phyloP scores from a whole-genome alignment of 2,329 filamentous ascomycete species.

The Fusarium anguioides region DNA sequence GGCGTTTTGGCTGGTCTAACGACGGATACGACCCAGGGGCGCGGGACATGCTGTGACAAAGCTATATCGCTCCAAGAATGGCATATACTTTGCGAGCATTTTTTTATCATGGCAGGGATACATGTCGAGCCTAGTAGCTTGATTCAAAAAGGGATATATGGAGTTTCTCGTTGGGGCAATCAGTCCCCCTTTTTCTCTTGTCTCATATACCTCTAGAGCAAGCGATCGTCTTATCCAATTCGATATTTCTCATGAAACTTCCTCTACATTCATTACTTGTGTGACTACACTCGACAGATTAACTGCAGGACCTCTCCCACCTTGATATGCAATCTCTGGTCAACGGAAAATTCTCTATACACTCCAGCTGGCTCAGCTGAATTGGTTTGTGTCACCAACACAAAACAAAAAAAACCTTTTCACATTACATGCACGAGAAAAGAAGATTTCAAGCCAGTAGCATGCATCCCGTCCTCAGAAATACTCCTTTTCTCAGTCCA shows the following conservation, averaged over 20 bases:
- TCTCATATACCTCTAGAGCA: slow-evolving; percentile 45
- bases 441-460: slow-evolving; percentile 39
- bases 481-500: slow-evolving; percentile 20
- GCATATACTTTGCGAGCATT: slow-evolving; percentile 2
- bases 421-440: slow-evolving; percentile 33
- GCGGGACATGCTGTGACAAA: slow-evolving; percentile 36
- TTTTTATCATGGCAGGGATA: slow-evolving; percentile 16
- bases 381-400: slow-evolving; percentile 14
- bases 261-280: background rate
- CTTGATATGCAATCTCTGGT: slow-evolving; percentile 7
- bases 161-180: slow-evolving; percentile 35
- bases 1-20: slow-evolving; percentile 45
- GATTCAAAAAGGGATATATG: slow-evolving; percentile 20
- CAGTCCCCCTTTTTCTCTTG: slow-evolving; percentile 27
- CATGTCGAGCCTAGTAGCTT: slow-evolving; percentile 19
- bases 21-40: slow-evolving; percentile 41
- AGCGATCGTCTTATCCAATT: slow-evolving; percentile 39
- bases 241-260: slow-evolving; percentile 23
- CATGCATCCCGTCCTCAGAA: slow-evolving; percentile 33
- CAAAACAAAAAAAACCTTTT: slow-evolving; percentile 4
- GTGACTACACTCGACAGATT: background rate
- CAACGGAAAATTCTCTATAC: slow-evolving; percentile 10
- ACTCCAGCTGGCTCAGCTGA: background rate
- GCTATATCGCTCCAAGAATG: slow-evolving; percentile 14
- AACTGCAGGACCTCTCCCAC: background rate